phyloP scores from a whole-genome alignment of 2,329 filamentous ascomycete species.

The Claviceps sp. region DNA sequence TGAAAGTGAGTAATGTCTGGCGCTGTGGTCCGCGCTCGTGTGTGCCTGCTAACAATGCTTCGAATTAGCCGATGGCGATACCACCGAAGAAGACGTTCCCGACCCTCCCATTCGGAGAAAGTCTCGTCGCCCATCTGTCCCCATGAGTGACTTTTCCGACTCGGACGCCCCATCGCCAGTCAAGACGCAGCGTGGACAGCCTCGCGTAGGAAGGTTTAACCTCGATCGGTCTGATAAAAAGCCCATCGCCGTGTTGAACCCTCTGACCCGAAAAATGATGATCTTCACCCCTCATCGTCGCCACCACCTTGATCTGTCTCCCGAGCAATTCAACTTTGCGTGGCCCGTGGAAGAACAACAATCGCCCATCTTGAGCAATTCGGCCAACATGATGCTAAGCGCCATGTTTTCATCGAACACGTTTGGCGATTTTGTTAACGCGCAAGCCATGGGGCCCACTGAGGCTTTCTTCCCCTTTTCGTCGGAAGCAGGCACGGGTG shows the following conservation, averaged over 20 bases:
- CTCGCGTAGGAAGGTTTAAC: conserved; percentile 40
- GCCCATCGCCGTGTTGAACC: conserved; percentile 45
- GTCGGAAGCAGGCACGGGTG: conserved; percentile 42
- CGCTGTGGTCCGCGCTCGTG: conserved; percentile 2
- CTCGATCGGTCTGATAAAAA: conserved; percentile 41
- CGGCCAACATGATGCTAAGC: conserved; percentile 67
- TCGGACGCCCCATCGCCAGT: conserved; percentile 36
- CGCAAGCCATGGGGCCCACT: conserved; percentile 56
- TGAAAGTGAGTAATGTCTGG: conserved; percentile 38
- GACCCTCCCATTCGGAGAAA: conserved; percentile 36
- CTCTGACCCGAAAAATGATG: conserved; percentile 46
- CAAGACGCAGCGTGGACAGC: conserved; percentile 35
- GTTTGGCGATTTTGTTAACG: conserved; percentile 44
- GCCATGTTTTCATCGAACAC: conserved; percentile 49
- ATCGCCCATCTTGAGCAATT: conserved; percentile 50
- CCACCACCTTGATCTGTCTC: conserved; percentile 37
- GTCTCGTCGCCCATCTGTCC: conserved; percentile 26
- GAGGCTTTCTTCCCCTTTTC: conserved; percentile 65
- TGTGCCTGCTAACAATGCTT: conserved; percentile 6
- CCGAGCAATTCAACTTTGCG: conserved; percentile 39
- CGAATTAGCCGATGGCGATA: conserved; percentile 42
- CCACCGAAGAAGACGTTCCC: conserved; percentile 46
- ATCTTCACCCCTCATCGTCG: conserved; percentile 44
- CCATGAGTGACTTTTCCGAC: conserved; percentile 30
- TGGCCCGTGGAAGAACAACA: conserved; percentile 29